A percentile compares a stretch with the other conserved stretches of the same genome.
Conservation (phyloP, 331 rosid genomes). For the Arachis monticola region DNA sequence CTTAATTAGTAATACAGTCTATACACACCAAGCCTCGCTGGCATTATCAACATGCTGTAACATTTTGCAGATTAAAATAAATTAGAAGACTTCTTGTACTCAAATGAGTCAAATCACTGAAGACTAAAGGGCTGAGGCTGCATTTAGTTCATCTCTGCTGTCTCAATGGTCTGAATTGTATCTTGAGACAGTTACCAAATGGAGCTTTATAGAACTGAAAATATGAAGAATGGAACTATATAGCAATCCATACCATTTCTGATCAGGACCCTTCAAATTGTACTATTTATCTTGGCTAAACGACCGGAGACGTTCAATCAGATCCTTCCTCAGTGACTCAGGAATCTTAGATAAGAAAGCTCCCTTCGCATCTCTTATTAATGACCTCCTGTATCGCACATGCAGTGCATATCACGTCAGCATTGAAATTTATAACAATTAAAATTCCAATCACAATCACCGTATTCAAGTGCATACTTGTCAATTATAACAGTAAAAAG, state of each 20-base stretch:
- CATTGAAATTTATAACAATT: conserved; percentile 6
- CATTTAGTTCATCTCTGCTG: no score
- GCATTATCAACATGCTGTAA: conserved; percentile 55
- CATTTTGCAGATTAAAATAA: conserved; percentile 21
- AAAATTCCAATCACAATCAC: conserved; percentile 26
- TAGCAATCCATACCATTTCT: conserved; percentile 41
- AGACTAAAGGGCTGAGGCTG: no score
- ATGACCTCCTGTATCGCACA: conserved; percentile 62
- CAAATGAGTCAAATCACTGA: background rate
- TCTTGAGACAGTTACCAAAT: no score
- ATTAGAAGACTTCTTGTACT: conserved; percentile 3
- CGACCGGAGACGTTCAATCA: conserved; percentile 57
- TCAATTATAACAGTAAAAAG: background rate
- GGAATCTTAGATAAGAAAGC: conserved; percentile 73
- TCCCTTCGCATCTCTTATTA: conserved; percentile 62
- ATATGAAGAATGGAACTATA: conserved; percentile 6
- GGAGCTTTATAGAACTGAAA: conserved; percentile 16
- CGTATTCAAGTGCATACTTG: conserved; percentile 9
- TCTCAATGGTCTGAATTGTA: no score
- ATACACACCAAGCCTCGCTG: conserved; percentile 45
- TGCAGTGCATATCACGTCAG: conserved; percentile 32
- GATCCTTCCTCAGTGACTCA: conserved; percentile 60
- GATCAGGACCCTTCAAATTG: conserved; percentile 42
- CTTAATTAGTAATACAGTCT: conserved; percentile 48
- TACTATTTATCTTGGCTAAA: conserved; percentile 68